Base-by-base conservation (phyloP, 495 filamentous ascomycete species). In the Penicillium diatomitis region DNA sequence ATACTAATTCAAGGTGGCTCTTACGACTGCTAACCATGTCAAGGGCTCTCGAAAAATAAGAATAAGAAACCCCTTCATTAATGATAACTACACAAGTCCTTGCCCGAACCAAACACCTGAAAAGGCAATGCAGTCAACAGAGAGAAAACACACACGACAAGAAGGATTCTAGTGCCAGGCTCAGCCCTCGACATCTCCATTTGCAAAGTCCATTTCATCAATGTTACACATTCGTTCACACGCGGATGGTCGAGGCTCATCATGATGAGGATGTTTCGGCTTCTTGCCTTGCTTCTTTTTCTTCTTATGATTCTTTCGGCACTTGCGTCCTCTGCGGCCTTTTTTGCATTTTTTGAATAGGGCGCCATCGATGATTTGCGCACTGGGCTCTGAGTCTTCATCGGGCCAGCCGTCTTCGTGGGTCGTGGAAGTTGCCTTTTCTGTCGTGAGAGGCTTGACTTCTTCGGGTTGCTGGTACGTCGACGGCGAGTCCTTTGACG, bases 211-310 rank as follows among this genome's bases (percentile, higher is more conserved):
- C 2, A 53, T 44, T 36, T 53, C 53, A 45, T 60, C 57, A 46
- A 60, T 52, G 31, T 56, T 51, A 32, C 57, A 60, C 8, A 46
- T 12, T 20, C 53, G 50, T 10, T n/a, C 47, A 46, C 57, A 60
- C 33, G 20, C 34, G 10, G 11, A 6, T 11, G 4, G 42, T 32
- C 5, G 40, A n/a, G 28, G 1, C 40, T 31, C 44, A 20, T 20
- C 11, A 36, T 46, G 44, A 11, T 4, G 10, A 35, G 29, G 44
- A 9, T 9, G 29, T 29, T 53, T 44, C 34, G 35, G 39, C 36
- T 10, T 37, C 31, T 51, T 47, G n/a, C 38, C 34, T 34, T 55
- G 41, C 32, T 51, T 48, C 36, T 41, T 41, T 10, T 38, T 35
- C 12, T 50, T 35, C 40, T 52, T 55, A 0, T 39, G 27, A 32